Evolutionary conservation across 345 rosid genomes (phyloP), one percentile per base, ranked within the genome.

Genomic region (Diplotaxis tenuifolia): DNA sequence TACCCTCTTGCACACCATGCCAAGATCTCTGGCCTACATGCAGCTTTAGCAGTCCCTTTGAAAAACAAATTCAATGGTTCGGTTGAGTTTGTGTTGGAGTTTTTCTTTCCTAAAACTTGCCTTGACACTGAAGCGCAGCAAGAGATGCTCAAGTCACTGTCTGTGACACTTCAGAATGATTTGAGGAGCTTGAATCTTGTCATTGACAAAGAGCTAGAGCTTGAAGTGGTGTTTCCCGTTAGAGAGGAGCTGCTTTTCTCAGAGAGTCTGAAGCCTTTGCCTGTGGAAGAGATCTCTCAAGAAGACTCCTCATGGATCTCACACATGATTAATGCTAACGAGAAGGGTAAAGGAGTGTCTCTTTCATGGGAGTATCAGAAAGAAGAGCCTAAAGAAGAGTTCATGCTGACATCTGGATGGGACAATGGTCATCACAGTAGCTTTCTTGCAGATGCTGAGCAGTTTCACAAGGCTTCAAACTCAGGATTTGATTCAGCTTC

Each of bases 1-100:
- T 95, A 95, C 68, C 96, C 96, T 61, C 87, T 91, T 31, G 86
- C 96, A 69, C 99, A 95, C 81, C 91, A 88, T 72, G 96, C 99
- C 32, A 82, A 85, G 82, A 84, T 95, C 84, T 84, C 91, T 61
- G 87, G 80, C 8, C 81, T 91, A 68, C 81, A 75, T 49, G 88
- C 90, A 36, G 97, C 97, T 49, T 53, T 88, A 68, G 96, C 99
- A 42, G 85, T 88, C 45, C 98, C 96, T 4, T 69, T 94, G 38
- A 81, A 66, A 59, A 81, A 80, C 72, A 66, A 79, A 68, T 66
- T 74, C 74, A 73, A 74, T 16, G 87, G 86, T 65, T 68, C 82
- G 2, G 78, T 82, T 79, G 97, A 89, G 72, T 88, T 89, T 78
- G 90, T 94, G 68, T 70, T 94, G 83, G 98, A 94, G 82, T 80